Conservation (phyloP, 2,329 filamentous ascomycete species). For the Aspergillus persii region DNA sequence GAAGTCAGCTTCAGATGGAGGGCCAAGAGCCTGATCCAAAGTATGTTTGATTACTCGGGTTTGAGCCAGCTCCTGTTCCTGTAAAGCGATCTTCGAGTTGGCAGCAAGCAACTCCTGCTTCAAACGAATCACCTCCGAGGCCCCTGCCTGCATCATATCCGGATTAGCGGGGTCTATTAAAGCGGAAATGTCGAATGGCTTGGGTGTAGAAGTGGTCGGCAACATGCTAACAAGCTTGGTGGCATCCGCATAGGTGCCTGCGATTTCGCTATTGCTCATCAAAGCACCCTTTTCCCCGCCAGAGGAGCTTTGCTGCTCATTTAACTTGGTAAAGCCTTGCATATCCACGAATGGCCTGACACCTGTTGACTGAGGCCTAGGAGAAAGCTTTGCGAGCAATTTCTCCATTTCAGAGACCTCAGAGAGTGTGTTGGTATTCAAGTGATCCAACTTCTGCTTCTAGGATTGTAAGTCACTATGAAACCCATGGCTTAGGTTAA, state of each 20-base stretch:
- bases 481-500: slow-evolving; percentile 1
- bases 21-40: slow-evolving; percentile 57
- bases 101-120: slow-evolving; percentile 58
- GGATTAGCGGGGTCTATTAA: slow-evolving; percentile 11
- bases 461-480: slow-evolving; percentile 35
- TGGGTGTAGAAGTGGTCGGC: slow-evolving; percentile 15
- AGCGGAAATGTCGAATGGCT: slow-evolving; percentile 10
- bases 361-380: slow-evolving; percentile 29
- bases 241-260: slow-evolving; percentile 16
- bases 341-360: slow-evolving; percentile 17
- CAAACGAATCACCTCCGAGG: slow-evolving; percentile 54
- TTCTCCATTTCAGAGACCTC: slow-evolving; percentile 62
- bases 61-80: slow-evolving; percentile 61
- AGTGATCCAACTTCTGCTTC: slow-evolving; percentile 49
- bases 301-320: slow-evolving; percentile 66
- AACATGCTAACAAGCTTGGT: slow-evolving; percentile 21
- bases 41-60: slow-evolving; percentile 61
- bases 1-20: slow-evolving; percentile 54
- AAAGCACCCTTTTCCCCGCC: slow-evolving; percentile 58
- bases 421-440: slow-evolving; percentile 24
- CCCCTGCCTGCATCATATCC: slow-evolving; percentile 29
- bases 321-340: slow-evolving; percentile 64
- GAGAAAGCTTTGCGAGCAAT: slow-evolving; percentile 45
- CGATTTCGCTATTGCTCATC: slow-evolving; percentile 15
- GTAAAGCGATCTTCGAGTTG: slow-evolving; percentile 57